These are phyloP conservation scores for Calonectria multiphialidica DNA, from an alignment of 2,329 filamentous ascomycete species.

Conservation along the genomic window DNA sequence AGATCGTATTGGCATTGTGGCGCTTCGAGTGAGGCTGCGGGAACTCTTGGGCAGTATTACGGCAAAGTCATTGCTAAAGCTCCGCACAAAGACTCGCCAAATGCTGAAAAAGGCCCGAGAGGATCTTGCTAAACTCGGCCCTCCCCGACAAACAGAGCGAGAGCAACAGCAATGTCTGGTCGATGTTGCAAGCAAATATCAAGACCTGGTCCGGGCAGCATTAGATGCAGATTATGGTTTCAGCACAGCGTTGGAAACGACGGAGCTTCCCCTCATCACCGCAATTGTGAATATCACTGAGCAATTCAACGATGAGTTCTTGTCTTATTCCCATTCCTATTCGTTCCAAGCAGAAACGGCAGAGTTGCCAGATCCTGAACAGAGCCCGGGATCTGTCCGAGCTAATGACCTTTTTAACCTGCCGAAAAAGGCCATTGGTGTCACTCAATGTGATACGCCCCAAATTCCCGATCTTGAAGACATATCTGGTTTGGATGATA, in stretches of 20 bases:
- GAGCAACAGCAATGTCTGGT: neutral
- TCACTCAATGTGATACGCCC: neutral
- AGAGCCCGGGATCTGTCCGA: neutral
- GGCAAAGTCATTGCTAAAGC: neutral
- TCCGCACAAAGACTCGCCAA: neutral
- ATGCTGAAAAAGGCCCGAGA: neutral
- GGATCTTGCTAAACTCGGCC: neutral
- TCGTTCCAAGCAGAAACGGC: neutral
- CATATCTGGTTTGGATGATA: neutral
- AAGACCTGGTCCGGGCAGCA: neutral
- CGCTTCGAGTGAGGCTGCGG: neutral
- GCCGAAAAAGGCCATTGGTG: too few relatives aligned
- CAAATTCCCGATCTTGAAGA: neutral
- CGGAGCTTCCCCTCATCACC: neutral
- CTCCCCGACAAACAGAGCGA: neutral
- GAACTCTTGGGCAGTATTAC: neutral
- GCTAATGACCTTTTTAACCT: too few relatives aligned
- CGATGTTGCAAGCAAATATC: neutral
- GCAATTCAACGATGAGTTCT: neutral
- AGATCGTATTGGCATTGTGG: neutral
- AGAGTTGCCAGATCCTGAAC: neutral
- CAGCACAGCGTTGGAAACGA: neutral
- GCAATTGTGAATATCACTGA: neutral
- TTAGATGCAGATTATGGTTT: neutral
- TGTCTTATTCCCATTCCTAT: neutral